phyloP scores from a whole-genome alignment of 768 basidiomycete species.

The Xerocomus potaroensis region DNA sequence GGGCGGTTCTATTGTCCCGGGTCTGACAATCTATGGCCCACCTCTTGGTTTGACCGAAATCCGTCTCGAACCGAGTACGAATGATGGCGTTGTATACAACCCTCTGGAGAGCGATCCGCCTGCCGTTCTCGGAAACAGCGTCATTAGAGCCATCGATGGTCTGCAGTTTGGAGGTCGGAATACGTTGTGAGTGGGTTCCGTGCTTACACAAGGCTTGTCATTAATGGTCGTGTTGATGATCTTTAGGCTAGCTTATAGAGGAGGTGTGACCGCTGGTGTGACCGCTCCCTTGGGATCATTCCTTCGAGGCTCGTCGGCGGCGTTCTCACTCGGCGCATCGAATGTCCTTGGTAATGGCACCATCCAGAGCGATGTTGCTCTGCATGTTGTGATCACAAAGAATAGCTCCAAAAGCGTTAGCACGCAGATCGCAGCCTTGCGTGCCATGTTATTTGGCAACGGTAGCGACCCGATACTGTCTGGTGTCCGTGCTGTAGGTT shows the following conservation, averaged over 20 bases:
- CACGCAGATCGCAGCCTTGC: conserved; percentile 59
- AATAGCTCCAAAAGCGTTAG: conserved; percentile 49
- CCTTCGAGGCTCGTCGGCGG: conserved; percentile 57
- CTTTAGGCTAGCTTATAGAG: conserved; percentile 57
- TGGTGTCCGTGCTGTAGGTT: conserved; percentile 16
- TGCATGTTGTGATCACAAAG: conserved; percentile 56
- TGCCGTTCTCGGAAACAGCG: conserved; percentile 5
- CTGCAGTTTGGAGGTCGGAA: conserved; percentile 15
- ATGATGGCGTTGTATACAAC: conserved; percentile 60
- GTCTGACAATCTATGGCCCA: conserved; percentile 67
- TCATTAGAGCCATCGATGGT: conserved; percentile 42
- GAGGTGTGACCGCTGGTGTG: conserved; percentile 63
- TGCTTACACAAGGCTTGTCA: neutral
- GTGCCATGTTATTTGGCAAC: conserved; percentile 56
- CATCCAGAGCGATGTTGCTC: conserved; percentile 49
- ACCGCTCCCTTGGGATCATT: conserved; percentile 45
- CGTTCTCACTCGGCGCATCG: conserved; percentile 53
- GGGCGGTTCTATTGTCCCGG: conserved; percentile 68
- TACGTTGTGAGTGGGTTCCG: conserved; percentile 4
- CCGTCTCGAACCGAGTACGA: conserved; percentile 59
- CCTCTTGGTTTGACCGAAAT: conserved; percentile 71
- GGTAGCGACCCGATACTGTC: conserved; percentile 36
- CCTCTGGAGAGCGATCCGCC: conserved; percentile 46
- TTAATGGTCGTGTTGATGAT: neutral
- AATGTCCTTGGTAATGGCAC: conserved; percentile 11